Evolutionary conservation across 2,329 filamentous ascomycete species (phyloP).

Genomic region (Talaromyces sp.): DNA sequence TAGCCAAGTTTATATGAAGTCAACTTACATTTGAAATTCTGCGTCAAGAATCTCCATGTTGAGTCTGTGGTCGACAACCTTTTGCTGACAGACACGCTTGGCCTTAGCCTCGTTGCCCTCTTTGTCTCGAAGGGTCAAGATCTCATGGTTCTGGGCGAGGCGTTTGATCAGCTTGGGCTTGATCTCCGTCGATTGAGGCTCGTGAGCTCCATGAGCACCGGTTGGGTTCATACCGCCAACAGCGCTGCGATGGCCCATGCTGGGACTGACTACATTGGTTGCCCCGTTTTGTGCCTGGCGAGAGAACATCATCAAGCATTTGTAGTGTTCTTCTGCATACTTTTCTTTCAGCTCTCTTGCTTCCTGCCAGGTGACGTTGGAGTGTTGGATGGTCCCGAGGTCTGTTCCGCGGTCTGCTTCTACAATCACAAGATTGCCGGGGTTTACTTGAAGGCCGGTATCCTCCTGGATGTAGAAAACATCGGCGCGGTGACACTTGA

Average conservation of each 20-base stretch:
- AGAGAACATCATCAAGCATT: constrained; percentile 98
- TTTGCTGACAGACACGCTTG: constrained; percentile 93
- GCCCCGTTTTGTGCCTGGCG: constrained; percentile 56
- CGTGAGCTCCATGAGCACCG: constrained; percentile 66
- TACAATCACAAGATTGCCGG: constrained; percentile 91
- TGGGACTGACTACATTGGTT: constrained; percentile 38
- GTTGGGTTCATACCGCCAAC: constrained; percentile 74
- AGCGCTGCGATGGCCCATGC: constrained; percentile 48
- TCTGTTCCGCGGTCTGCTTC: constrained; percentile 96
- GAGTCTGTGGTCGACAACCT: constrained; percentile 86
- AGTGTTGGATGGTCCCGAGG: constrained; percentile 82
- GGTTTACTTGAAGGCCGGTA: constrained; percentile 82
- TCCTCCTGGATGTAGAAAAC: constrained; percentile 97
- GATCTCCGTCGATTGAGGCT: constrained; percentile 66
- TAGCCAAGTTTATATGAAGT: not conserved
- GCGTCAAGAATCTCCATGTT: constrained; percentile 99
- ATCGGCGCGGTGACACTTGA: constrained; percentile 93
- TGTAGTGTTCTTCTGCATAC: constrained; percentile 91
- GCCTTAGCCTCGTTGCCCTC: constrained; percentile 97
- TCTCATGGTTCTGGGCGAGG: constrained; percentile 84
- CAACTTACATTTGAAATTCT: constrained; percentile 93
- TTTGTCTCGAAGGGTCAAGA: constrained; percentile 83
- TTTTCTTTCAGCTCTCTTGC: constrained; percentile 87
- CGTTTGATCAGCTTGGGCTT: constrained; percentile 97
- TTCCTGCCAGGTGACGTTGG: constrained; percentile 79